phyloP scores from a whole-genome alignment of 192 early-diverging fungal genomes.

The Umbelopsis sp. region DNA sequence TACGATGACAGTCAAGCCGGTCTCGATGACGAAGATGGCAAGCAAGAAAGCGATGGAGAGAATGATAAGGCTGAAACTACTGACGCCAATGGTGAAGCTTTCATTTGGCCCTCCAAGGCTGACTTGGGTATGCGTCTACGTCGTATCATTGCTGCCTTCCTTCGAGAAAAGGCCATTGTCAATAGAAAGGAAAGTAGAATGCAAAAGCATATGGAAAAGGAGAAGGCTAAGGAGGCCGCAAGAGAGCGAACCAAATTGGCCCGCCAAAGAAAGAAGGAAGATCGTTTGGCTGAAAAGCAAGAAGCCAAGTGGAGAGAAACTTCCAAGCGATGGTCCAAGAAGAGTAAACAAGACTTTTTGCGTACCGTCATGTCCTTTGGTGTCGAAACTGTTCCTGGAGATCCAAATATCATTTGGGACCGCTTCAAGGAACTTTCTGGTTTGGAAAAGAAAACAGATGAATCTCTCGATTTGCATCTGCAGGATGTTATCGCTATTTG shows the following conservation, averaged over 20 bases:
- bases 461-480: conserved; percentile 67
- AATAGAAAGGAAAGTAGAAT: conserved; percentile 39
- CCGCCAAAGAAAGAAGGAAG: conserved; percentile 46
- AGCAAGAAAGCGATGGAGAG: conserved; percentile 26
- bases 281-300: conserved; percentile 43
- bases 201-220: conserved; percentile 22
- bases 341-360: conserved; percentile 55
- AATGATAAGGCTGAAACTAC: conserved; percentile 37
- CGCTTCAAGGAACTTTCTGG: conserved; percentile 72
- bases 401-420: conserved; percentile 53
- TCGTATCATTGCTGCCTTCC: conserved; percentile 57
- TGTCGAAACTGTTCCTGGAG: conserved; percentile 43
- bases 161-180: conserved; percentile 51
- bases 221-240: conserved; percentile 41
- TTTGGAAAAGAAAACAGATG: conserved; percentile 64
- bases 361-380: conserved; percentile 58
- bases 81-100: conserved; percentile 39
- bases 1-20: conserved; percentile 46
- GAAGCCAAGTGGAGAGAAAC: conserved; percentile 40
- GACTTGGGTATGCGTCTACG: conserved; percentile 63
- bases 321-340: conserved; percentile 55
- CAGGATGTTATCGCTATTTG: conserved; percentile 59
- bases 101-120: conserved; percentile 61
- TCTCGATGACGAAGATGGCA: conserved; percentile 35
- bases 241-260: conserved; percentile 41